Percentiles rank a stretch among this genome's conserved stretches.
Evolutionary conservation across 768 basidiomycete genomes (phyloP).

Genomic region (Leccinum incarnatum): DNA sequence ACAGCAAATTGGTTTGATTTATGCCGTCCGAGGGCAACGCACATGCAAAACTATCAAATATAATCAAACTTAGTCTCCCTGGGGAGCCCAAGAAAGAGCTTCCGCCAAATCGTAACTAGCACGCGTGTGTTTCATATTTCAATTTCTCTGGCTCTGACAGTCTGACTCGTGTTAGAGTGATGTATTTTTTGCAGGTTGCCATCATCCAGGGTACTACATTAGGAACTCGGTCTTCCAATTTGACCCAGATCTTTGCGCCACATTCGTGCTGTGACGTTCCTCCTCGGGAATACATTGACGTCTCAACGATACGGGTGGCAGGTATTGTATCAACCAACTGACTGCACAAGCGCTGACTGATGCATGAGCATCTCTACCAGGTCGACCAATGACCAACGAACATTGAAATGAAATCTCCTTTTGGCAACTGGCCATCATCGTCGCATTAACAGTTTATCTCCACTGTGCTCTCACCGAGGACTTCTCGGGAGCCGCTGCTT

Average conservation of each 20-base stretch:
- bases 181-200: background rate
- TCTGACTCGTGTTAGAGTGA: background rate
- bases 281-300: slow-evolving; percentile 5
- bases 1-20: background rate
- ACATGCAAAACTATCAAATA: background rate
- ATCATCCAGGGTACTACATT: background rate
- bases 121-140: background rate
- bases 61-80: background rate
- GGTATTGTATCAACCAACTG: background rate
- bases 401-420: background rate
- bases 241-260: background rate
- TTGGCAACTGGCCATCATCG: background rate
- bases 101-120: background rate
- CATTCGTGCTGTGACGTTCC: background rate
- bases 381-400: background rate
- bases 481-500: background rate
- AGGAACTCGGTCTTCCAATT: background rate
- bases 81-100: background rate
- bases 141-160: background rate
- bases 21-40: too few relatives aligned
- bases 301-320: background rate
- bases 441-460: slow-evolving; percentile 2
- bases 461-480: background rate
- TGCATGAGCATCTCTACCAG: background rate
- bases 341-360: background rate